Evolutionary conservation across 805 yeast species (phyloP).

Genomic region (Millerozyma miso): DNA sequence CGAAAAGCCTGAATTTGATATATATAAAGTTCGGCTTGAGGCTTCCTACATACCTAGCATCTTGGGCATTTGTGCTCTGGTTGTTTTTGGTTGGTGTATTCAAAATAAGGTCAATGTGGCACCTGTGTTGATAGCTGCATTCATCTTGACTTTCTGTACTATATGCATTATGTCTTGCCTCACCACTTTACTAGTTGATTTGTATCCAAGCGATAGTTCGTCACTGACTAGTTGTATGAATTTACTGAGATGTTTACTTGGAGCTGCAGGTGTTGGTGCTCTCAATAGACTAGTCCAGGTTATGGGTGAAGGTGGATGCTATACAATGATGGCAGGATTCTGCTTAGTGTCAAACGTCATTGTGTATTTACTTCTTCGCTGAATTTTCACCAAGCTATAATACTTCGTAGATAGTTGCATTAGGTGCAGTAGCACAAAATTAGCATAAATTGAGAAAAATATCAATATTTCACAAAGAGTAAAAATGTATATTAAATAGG

Average conservation of each 20-base stretch:
- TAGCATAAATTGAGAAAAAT: too few relatives aligned
- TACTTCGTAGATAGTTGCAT: too few relatives aligned
- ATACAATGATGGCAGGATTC: constrained; percentile 58
- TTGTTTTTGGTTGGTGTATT: constrained; percentile 72
- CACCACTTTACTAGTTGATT: constrained; percentile 63
- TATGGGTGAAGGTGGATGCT: constrained; percentile 71
- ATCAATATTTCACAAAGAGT: too few relatives aligned
- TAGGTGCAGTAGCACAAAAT: too few relatives aligned
- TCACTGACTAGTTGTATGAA: constrained; percentile 69
- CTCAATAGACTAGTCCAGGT: constrained; percentile 51
- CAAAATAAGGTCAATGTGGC: constrained; percentile 43
- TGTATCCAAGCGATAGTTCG: constrained; percentile 63
- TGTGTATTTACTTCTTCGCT: too few relatives aligned
- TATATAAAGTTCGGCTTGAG: constrained; percentile 49
- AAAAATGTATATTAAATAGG: too few relatives aligned
- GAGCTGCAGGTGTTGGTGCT: constrained; percentile 66
- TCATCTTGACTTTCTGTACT: constrained; percentile 50
- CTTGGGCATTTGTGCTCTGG: constrained; percentile 33
- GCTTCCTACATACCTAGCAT: constrained; percentile 37
- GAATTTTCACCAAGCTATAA: too few relatives aligned
- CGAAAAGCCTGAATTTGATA: constrained; percentile 45
- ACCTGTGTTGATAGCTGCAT: constrained; percentile 51
- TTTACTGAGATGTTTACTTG: constrained; percentile 60
- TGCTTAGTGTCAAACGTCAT: too few relatives aligned
- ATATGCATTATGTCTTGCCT: constrained; percentile 53